These are phyloP conservation scores for Stentor roeselii DNA, from an alignment of 73 alveolate species.

Conservation along the genomic window DNA sequence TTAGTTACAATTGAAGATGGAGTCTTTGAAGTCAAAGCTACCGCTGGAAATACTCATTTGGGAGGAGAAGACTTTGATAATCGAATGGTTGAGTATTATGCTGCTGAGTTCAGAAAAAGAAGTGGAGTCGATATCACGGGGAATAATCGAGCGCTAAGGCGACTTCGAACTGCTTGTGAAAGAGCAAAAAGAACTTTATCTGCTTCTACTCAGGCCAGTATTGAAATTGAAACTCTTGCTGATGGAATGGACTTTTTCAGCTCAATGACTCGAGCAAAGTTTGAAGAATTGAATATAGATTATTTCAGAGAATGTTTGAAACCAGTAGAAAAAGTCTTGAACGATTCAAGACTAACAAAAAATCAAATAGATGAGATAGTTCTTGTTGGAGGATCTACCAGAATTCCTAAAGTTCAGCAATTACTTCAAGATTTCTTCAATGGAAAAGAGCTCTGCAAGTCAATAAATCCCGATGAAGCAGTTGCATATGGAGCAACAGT, in stretches of 20 bases:
- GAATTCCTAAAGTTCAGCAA: conserved; percentile 66
- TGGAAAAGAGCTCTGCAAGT: conserved; percentile 81
- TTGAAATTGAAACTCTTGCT: conserved; percentile 81
- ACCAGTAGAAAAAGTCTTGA: conserved; percentile 66
- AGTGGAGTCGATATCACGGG: conserved; percentile 70
- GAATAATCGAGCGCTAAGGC: conserved; percentile 83
- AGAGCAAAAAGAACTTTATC: conserved; percentile 90
- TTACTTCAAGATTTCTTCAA: conserved; percentile 85
- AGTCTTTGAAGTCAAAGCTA: conserved; percentile 85
- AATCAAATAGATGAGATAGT: conserved; percentile 66
- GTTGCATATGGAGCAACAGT: conserved; percentile 95
- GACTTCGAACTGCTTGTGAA: conserved; percentile 94
- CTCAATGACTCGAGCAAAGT: conserved; percentile 54
- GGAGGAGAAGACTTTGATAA: conserved; percentile 97
- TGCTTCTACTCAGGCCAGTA: conserved; percentile 79
- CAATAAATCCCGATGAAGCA: conserved; percentile 98
- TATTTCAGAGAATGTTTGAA: conserved; percentile 66
- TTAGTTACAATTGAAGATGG: conserved; percentile 87
- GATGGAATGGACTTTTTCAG: conserved; percentile 73
- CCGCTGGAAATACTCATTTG: conserved; percentile 90
- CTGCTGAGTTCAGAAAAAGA: conserved; percentile 64
- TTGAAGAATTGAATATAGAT: conserved; percentile 63
- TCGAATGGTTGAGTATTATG: conserved; percentile 62
- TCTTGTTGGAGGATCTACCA: conserved; percentile 85
- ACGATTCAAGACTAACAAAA: conserved; percentile 64